Evolutionary conservation across 2,329 filamentous ascomycete genomes (phyloP).

Genomic region (Botryosphaeria dothidea): DNA sequence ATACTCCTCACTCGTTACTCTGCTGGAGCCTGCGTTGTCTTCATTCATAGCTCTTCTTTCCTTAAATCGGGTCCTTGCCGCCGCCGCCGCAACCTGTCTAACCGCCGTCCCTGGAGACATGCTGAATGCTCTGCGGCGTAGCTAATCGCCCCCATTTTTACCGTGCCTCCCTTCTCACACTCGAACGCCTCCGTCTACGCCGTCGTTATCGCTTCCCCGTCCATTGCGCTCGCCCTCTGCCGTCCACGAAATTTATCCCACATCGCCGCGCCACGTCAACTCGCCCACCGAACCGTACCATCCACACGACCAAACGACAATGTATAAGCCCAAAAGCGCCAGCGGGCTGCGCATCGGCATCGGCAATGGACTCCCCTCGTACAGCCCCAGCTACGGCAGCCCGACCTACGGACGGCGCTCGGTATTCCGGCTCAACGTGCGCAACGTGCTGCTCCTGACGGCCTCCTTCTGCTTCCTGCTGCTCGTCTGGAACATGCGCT

Average conservation of each 20-base stretch:
- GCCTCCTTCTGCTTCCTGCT: slow-evolving; percentile 5
- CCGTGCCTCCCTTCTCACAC: background rate
- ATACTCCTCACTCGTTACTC: too few relatives aligned
- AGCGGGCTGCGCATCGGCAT: slow-evolving; percentile 2
- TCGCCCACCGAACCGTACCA: too few relatives aligned
- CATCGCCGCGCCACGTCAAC: background rate
- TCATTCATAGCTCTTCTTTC: background rate
- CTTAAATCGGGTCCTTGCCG: background rate
- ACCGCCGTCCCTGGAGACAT: background rate
- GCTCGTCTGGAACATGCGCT: slow-evolving; percentile 15
- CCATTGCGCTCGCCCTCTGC: background rate
- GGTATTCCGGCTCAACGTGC: slow-evolving; percentile 7
- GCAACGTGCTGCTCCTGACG: slow-evolving; percentile 4
- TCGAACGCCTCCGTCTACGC: background rate
- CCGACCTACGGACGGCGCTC: background rate
- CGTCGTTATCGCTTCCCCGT: background rate
- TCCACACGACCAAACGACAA: too few relatives aligned
- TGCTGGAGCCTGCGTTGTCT: too few relatives aligned
- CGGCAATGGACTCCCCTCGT: background rate
- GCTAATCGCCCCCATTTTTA: background rate
- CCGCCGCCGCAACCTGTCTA: background rate
- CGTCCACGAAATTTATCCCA: background rate
- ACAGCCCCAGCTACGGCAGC: background rate
- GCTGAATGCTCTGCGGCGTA: slow-evolving; percentile 1
- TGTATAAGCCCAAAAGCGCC: background rate